phyloP scores from a whole-genome alignment of 441 rosid species.

The Adansonia madagascariensis region DNA sequence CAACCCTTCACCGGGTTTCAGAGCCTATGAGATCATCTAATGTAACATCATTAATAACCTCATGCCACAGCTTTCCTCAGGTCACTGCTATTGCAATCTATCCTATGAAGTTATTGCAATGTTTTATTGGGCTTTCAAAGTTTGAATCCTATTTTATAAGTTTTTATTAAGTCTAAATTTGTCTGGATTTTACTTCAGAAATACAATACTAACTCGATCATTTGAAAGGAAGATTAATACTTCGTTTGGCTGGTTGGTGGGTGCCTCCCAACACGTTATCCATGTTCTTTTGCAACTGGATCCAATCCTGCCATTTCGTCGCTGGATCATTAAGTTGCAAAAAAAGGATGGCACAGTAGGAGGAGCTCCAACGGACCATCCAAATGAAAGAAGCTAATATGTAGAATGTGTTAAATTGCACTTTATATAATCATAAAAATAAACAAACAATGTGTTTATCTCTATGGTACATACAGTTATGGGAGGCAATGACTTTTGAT shows the following conservation, averaged over 20 bases:
- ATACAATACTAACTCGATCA: too few species aligned
- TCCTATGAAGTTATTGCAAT: neutral
- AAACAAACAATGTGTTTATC: neutral
- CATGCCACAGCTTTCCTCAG: neutral
- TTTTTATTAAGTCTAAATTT: too few species aligned
- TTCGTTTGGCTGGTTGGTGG: too few species aligned
- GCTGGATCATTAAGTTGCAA: too few species aligned
- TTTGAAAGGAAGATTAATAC: too few species aligned
- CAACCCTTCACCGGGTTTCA: neutral
- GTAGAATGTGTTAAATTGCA: neutral
- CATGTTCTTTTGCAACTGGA: too few species aligned
- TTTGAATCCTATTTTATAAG: too few species aligned
- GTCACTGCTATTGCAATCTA: neutral
- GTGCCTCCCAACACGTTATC: too few species aligned
- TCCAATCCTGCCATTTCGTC: too few species aligned
- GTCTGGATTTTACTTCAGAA: too few species aligned
- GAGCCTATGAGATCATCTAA: neutral
- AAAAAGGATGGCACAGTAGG: too few species aligned
- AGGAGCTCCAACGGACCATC: neutral
- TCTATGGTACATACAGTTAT: conserved; percentile 5
- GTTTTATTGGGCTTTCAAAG: neutral
- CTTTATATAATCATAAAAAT: neutral
- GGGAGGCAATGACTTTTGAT: conserved; percentile 11
- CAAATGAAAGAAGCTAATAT: neutral
- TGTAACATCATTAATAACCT: neutral